Conservation (phyloP, 2,329 filamentous ascomycete genomes). For the Aspergillus hiratsukae region DNA sequence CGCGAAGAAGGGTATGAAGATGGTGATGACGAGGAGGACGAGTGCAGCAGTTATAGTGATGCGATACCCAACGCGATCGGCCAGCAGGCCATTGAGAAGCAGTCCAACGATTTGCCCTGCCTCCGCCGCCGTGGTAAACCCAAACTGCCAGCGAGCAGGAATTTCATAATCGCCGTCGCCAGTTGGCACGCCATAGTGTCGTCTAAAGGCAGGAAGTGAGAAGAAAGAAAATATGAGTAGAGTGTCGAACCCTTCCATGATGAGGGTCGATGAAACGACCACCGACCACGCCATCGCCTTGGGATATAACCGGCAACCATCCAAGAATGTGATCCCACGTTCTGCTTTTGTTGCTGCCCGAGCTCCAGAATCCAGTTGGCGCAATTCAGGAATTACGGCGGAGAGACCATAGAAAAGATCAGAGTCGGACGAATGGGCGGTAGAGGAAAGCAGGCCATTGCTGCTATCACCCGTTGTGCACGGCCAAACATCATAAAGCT, state of each 20-base stretch:
- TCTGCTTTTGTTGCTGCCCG: background rate
- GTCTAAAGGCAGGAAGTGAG: conserved; percentile 18
- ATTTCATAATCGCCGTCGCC: conserved; percentile 17
- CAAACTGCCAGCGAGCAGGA: conserved; percentile 25
- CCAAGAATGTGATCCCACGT: conserved; percentile 20
- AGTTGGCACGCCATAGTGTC: conserved; percentile 16
- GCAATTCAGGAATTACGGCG: background rate
- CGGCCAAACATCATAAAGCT: background rate
- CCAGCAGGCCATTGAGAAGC: conserved; percentile 16
- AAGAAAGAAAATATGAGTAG: conserved; percentile 17
- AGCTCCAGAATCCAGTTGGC: background rate
- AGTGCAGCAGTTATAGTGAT: conserved; percentile 25
- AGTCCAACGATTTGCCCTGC: conserved; percentile 15
- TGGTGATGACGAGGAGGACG: conserved; percentile 19
- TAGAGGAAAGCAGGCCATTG: background rate
- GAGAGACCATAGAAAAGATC: background rate
- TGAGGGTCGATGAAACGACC: conserved; percentile 19
- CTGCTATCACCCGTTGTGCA: background rate
- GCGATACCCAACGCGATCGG: conserved; percentile 25
- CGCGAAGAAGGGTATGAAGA: conserved; percentile 42
- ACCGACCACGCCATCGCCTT: conserved; percentile 22
- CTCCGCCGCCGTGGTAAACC: conserved; percentile 9
- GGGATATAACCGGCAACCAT: conserved; percentile 19
- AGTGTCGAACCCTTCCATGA: conserved; percentile 27
- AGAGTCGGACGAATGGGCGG: background rate